Base-by-base conservation (phyloP, 768 basidiomycete species). In the Lactarius sp. region DNA sequence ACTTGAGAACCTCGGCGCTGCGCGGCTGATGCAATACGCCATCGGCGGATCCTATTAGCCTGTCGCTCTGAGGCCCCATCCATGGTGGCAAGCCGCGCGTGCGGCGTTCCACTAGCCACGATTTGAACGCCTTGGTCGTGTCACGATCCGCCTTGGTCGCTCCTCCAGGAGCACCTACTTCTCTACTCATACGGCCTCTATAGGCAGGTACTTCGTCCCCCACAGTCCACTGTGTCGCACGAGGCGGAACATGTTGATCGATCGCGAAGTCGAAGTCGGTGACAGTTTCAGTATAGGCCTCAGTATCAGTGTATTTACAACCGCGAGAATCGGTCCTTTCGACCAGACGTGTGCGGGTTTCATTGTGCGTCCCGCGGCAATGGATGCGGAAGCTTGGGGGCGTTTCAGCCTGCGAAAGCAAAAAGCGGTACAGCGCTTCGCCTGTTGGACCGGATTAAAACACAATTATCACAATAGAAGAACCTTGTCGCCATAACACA, bases 251-350 rank as follows among this genome's bases (percentile, higher is more conserved):
- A 57, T 78, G 71, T 18, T 76, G 69, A 68, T 85, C 82, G 70
- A 90, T 82, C 65, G 71, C 77, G 71, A 90, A 90, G 69, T 87
- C 81, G 68, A 90, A 90, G 69, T 90, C 88, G 22, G 79, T 78
- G 49, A 90, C 76, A 0, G 75, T 82, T 65, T 85, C 84, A 8
- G 78, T 80, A 70, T 86, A 81, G n/a, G 73, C 70, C 64, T 89
- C 87, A 2, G 74, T 75, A 14, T 70, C 74, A 34, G 72, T 71
- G 12, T 70, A 69, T 6, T 72, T 65, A 16, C 71, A 73, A 9
- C 81, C 80, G 46, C 74, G 71, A 1, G 66, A 46, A 60, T 74
- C 69, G 9, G 72, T 73, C 46, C 71, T 69, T 36, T 75, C 76
- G 13, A 86, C 81, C 65, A 77, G 72, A 41, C 81, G 81, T 5